Base-by-base conservation (phyloP, 495 filamentous ascomycete species). In the Podospora appendiculata region DNA sequence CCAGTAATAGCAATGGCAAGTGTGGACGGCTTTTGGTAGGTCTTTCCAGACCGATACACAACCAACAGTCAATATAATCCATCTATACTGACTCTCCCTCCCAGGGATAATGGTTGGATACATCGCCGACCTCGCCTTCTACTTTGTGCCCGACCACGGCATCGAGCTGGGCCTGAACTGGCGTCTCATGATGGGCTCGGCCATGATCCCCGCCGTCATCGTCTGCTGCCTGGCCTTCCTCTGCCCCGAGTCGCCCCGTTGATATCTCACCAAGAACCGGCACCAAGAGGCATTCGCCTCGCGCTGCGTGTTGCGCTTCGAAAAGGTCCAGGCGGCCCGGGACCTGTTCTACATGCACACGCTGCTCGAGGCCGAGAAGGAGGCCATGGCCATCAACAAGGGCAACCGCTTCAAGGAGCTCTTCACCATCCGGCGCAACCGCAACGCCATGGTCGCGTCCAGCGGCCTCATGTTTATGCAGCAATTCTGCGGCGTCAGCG, bases 391-490 rank as follows among this genome's bases (percentile, higher is more conserved):
- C 8, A 69, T 82, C 16, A 78, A 83, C 1, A 50, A 57, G 45
- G 70, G 79, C 52, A 84, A 73, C 53, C 86, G 81, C 58, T 45
- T 89, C 45, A 67, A 78, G 52, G 87, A 93, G 56, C 60, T 93
- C 44, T 77, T 90, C 47, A 86, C 79, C 6, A 75, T 92, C 12
- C 84, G 84, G 17, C 79, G 89, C 36, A 92, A 90, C 62, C 79
- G 88, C 19, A 80, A 88, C 35, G 89, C 89, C 4, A 79, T 85
- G 71, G 55, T 87, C 39, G 86, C 85, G 3, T 85, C 82, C 2
- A 76, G 84, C 58, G 84, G 89, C 55, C 84, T 92, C 49, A 90
- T 91, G 87, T 90, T 89, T 54, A 83, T 89, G 80, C 89, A 93
- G 60, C 89, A 91, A 68, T 84, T 88, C 61, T 84, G 76, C 59